A percentile compares a stretch with the other conserved stretches of the same genome.
Conservation (phyloP, 345 rosid genomes). For the Erucastrum elatum region DNA sequence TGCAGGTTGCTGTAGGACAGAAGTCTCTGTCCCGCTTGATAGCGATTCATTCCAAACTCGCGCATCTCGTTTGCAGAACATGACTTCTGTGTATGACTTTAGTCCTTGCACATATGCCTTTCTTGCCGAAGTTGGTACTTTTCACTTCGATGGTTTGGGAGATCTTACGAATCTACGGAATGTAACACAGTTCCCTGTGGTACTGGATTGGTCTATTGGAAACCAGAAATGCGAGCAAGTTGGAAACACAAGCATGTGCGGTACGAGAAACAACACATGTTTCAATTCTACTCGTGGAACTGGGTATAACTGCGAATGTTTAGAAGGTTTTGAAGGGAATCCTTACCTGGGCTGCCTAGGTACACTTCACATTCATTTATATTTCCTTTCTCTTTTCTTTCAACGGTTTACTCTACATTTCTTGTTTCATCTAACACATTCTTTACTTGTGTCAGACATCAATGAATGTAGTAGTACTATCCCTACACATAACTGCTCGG, state of each 20-base stretch:
- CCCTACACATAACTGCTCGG: slow-evolving; percentile 5
- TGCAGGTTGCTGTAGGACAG: slow-evolving; percentile 32
- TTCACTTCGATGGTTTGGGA: not conserved
- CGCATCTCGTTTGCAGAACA: not conserved
- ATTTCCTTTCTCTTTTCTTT: too few species aligned
- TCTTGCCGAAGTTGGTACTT: not conserved
- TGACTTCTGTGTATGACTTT: not conserved
- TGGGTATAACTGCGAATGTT: slow-evolving; percentile 28
- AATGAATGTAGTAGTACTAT: not conserved
- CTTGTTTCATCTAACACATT: not conserved
- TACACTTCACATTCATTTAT: not conserved
- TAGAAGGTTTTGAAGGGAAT: not conserved
- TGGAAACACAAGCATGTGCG: not conserved
- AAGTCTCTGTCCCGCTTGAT: not conserved
- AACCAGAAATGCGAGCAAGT: not conserved
- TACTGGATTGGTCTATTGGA: slow-evolving; percentile 26
- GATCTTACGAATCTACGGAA: not conserved
- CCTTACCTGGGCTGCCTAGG: not conserved
- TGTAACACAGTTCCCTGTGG: not conserved
- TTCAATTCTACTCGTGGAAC: not conserved
- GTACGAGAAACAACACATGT: slow-evolving; percentile 14
- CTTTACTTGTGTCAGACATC: not conserved
- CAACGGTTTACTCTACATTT: not conserved
- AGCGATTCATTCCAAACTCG: too few species aligned
- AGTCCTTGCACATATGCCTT: slow-evolving; percentile 37